phyloP scores from a whole-genome alignment of 306 rosid genomes.

The Lathyrus sativus region DNA sequence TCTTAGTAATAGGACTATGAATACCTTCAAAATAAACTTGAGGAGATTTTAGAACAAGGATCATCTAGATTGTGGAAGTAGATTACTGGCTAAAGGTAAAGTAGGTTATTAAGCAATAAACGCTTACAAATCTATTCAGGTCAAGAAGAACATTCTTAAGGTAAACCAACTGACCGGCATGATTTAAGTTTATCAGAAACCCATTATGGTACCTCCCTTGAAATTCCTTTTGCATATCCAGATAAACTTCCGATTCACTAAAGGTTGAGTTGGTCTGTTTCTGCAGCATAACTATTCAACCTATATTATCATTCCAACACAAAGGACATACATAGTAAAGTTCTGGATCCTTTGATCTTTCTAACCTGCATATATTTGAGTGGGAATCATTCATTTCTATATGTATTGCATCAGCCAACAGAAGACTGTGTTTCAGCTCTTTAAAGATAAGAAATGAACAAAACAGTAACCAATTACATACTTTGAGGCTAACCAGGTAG shows the following conservation, averaged over 20 bases:
- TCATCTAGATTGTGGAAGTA: conserved; percentile 1
- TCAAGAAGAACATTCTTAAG: conserved; percentile 22
- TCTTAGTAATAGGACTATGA: not conserved
- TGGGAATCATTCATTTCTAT: conserved; percentile 20
- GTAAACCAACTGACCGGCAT: not conserved
- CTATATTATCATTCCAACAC: conserved; percentile 15
- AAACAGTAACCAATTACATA: not conserved
- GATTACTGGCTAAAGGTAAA: not conserved
- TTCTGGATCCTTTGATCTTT: not conserved
- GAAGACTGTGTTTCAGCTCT: not conserved
- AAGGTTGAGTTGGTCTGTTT: conserved; percentile 2
- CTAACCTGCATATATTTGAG: not conserved
- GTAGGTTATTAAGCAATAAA: not conserved
- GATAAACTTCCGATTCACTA: not conserved
- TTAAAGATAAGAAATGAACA: not conserved
- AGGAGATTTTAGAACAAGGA: not conserved
- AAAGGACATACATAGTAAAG: not conserved
- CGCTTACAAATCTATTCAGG: conserved; percentile 3
- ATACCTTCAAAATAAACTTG: conserved; percentile 15
- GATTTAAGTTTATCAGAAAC: not conserved
- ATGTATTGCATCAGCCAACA: not conserved
- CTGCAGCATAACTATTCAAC: not conserved
- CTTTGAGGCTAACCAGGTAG: not conserved
- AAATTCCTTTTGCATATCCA: not conserved
- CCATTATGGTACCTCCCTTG: conserved; percentile 1